phyloP scores from a whole-genome alignment of 176 grass and related monocot species.

The Dendrocalamus sinicus region DNA sequence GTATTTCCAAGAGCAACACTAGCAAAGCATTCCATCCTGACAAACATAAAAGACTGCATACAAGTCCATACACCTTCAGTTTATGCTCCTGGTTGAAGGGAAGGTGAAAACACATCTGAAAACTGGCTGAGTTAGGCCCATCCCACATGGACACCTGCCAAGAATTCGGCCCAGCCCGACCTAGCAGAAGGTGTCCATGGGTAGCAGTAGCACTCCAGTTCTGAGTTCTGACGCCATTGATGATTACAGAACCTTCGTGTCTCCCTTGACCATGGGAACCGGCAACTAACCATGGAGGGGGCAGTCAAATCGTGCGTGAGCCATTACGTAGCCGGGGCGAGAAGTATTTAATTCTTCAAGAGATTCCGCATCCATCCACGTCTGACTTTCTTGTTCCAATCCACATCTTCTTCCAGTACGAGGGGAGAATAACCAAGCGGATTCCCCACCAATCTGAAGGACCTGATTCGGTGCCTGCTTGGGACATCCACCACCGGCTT shows the following conservation, averaged over 20 bases:
- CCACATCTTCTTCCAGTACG: slow-evolving; percentile 8
- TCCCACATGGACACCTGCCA: too few relatives aligned
- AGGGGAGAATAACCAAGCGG: not conserved
- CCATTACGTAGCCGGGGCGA: slow-evolving; percentile 6
- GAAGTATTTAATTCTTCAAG: not conserved
- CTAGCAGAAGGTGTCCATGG: too few relatives aligned
- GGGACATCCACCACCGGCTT: not conserved
- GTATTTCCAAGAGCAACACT: not conserved
- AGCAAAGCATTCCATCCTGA: too few relatives aligned
- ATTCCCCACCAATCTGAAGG: slow-evolving; percentile 18
- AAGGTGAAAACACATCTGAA: too few relatives aligned
- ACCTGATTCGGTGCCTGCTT: not conserved
- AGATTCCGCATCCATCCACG: not conserved
- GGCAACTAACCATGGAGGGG: not conserved
- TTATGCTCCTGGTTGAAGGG: too few relatives aligned
- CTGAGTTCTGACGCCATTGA: slow-evolving; percentile 7
- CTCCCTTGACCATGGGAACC: not conserved
- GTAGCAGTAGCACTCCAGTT: too few relatives aligned
- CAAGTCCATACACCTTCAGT: too few relatives aligned
- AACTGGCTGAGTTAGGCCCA: too few relatives aligned
- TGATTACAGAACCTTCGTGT: slow-evolving; percentile 11
- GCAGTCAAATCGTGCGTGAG: slow-evolving; percentile 23
- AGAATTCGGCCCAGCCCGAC: too few relatives aligned
- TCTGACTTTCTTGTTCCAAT: slow-evolving; percentile 22
- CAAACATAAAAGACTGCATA: too few relatives aligned